These are phyloP conservation scores for Juglanconis oblonga DNA, from an alignment of 2,329 filamentous ascomycete species.

Conservation along the genomic window DNA sequence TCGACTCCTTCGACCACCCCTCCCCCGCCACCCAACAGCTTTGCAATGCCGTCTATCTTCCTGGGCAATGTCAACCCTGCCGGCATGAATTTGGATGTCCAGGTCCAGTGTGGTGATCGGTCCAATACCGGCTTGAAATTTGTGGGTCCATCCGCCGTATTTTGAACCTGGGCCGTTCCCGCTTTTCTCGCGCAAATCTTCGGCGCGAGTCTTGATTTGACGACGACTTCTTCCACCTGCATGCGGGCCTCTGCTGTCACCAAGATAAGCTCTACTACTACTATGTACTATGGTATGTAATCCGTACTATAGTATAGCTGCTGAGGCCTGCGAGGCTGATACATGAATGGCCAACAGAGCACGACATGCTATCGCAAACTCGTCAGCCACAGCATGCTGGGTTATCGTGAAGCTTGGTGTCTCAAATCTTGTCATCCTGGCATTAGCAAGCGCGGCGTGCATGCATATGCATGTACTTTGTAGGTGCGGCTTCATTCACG, in stretches of 20 bases:
- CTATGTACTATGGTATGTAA: too few relatives aligned
- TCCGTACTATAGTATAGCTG: background rate
- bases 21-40: background rate
- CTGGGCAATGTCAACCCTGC: background rate
- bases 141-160: slow-evolving; percentile 9
- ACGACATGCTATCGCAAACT: background rate
- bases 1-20: background rate
- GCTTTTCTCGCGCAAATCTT: slow-evolving; percentile 17
- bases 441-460: slow-evolving; percentile 3
- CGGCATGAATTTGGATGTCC: slow-evolving; percentile 10
- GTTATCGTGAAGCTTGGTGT: too few relatives aligned
- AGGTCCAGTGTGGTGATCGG: slow-evolving; percentile 12
- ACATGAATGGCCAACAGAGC: background rate
- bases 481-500: background rate
- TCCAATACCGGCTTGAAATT: slow-evolving; percentile 14
- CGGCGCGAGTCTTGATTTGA: slow-evolving; percentile 4
- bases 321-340: background rate
- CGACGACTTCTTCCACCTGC: background rate
- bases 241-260: background rate
- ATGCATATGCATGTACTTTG: slow-evolving; percentile 1
- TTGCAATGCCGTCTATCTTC: slow-evolving; percentile 5
- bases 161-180: slow-evolving; percentile 15
- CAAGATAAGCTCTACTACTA: background rate
- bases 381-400: background rate
- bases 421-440: background rate